A percentile compares a stretch with the other conserved stretches of the same genome.
These are phyloP conservation scores for Silene coronaria DNA, from an alignment of 179 eudicot species.

Conservation along the genomic window DNA sequence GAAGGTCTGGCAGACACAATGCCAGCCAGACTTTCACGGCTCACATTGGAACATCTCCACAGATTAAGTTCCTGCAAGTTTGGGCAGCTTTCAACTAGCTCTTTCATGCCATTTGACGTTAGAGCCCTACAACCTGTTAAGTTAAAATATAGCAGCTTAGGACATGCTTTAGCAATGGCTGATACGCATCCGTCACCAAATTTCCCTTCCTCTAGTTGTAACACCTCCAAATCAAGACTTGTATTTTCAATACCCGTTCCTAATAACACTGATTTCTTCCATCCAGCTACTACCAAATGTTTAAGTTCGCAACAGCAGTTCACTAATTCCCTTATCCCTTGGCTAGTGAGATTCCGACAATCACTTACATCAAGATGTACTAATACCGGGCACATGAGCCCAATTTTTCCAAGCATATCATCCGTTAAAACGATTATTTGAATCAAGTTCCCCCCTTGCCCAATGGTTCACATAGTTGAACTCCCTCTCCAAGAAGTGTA, in stretches of 20 bases:
- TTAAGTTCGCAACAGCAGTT: neutral
- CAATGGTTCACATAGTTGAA: neutral
- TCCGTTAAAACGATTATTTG: neutral
- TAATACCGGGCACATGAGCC: neutral
- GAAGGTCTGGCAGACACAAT: slow-evolving; percentile 3
- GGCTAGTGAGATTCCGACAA: neutral
- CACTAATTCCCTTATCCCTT: neutral
- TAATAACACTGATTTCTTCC: neutral
- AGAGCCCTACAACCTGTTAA: neutral
- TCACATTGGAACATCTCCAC: neutral
- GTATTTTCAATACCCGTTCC: neutral
- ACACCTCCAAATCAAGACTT: neutral
- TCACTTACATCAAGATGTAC: neutral
- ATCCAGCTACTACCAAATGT: neutral
- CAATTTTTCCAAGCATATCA: neutral
- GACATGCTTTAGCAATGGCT: neutral
- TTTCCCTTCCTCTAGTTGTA: neutral
- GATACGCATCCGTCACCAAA: neutral
- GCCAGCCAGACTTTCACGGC: neutral
- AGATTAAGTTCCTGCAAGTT: neutral
- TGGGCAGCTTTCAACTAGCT: neutral
- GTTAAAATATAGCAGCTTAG: neutral
- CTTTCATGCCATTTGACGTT: neutral
- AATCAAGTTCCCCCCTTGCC: neutral
- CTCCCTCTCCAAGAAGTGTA: neutral